phyloP scores from a whole-genome alignment of 805 yeast species.

The Torulaspora indica region DNA sequence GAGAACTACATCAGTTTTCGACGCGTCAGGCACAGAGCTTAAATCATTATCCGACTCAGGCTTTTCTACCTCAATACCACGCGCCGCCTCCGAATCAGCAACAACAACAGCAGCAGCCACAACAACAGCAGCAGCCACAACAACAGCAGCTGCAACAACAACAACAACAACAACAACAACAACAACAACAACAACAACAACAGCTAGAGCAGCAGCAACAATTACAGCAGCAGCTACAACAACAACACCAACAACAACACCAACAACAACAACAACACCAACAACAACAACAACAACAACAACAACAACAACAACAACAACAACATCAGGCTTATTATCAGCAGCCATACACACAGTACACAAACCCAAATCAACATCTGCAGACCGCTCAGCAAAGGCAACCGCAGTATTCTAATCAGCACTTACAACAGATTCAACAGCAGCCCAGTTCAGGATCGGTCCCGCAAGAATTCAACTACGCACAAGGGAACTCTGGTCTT shows the following conservation, averaged over 20 bases:
- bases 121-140: slow-evolving; percentile 13
- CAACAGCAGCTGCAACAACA: slow-evolving; percentile 14
- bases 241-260: slow-evolving; percentile 9
- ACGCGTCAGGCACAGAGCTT: slow-evolving; percentile 14
- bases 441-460: slow-evolving; percentile 10
- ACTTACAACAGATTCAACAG: slow-evolving; percentile 8
- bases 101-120: slow-evolving; percentile 9
- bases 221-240: slow-evolving; percentile 6
- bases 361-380: slow-evolving; percentile 2
- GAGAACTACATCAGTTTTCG: slow-evolving; percentile 12
- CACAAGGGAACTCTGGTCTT: slow-evolving; percentile 15
- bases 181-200: slow-evolving; percentile 8
- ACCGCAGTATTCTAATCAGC: slow-evolving; percentile 9
- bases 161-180: slow-evolving; percentile 9
- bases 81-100: slow-evolving; percentile 5
- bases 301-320: slow-evolving; percentile 8
- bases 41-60: slow-evolving; percentile 21
- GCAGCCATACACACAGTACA: slow-evolving; percentile 7
- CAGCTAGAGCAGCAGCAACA: slow-evolving; percentile 8
- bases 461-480: slow-evolving; percentile 23
- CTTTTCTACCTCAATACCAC: slow-evolving; percentile 15
- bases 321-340: slow-evolving; percentile 1
- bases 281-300: slow-evolving; percentile 11
- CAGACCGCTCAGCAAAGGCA: slow-evolving; percentile 8
- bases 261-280: slow-evolving; percentile 7